phyloP scores from a whole-genome alignment of 495 filamentous ascomycete species.

The Ramalina peruviana region DNA sequence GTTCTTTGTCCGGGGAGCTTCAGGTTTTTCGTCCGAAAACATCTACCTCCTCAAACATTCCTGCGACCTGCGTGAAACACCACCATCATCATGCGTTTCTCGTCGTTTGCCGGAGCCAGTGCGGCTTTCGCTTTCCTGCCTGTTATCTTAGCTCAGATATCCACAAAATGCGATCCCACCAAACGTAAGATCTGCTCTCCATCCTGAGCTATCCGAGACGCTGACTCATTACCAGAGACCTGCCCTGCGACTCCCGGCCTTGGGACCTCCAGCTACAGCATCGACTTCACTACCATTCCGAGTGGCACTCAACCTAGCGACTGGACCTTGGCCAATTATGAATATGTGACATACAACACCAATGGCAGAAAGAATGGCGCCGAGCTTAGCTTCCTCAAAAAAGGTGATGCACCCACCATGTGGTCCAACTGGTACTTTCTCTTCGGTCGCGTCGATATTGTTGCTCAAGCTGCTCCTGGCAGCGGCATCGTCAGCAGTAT shows the following conservation, averaged over 20 bases:
- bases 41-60: too few relatives aligned
- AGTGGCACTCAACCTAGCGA: constrained; percentile 26
- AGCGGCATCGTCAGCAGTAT: constrained; percentile 66
- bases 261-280: constrained; percentile 35
- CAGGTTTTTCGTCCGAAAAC: too few relatives aligned
- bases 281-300: constrained; percentile 51
- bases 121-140: constrained; percentile 15
- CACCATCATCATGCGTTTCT: constrained; percentile 10
- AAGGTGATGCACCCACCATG: constrained; percentile 62
- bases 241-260: constrained; percentile 31
- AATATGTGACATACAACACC: constrained; percentile 23
- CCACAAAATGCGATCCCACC: constrained; percentile 17
- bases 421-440: constrained; percentile 63
- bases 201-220: not conserved
- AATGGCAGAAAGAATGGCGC: constrained; percentile 43
- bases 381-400: constrained; percentile 56
- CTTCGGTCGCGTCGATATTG: constrained; percentile 58
- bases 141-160: constrained; percentile 32
- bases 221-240: constrained; percentile 1
- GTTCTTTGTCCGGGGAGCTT: too few relatives aligned
- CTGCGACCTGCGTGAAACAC: too few relatives aligned
- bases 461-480: constrained; percentile 58
- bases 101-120: not conserved
- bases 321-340: constrained; percentile 39
- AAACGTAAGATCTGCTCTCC: constrained; percentile 1